Conservation (phyloP, 2,329 filamentous ascomycete genomes). For the Aspergillus awamori region DNA sequence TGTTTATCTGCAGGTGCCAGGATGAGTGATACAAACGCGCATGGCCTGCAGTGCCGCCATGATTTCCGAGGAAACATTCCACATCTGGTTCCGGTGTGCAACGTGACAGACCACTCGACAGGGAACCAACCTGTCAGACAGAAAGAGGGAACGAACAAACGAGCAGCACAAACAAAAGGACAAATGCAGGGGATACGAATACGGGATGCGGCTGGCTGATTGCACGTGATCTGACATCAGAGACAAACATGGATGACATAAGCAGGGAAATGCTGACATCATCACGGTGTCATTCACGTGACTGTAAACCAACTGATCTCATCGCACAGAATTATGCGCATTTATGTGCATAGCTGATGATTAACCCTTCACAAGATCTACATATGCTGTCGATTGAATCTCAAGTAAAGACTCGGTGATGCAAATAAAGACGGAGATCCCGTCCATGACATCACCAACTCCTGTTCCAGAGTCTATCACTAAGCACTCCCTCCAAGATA, state of each 20-base stretch:
- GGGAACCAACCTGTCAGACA: background rate
- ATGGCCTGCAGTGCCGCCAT: too few relatives aligned
- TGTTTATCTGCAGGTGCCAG: too few relatives aligned
- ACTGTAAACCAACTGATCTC: background rate
- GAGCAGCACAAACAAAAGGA: background rate
- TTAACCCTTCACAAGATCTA: too few relatives aligned
- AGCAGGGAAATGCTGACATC: background rate
- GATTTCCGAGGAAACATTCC: too few relatives aligned
- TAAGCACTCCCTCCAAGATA: background rate
- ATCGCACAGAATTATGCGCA: background rate
- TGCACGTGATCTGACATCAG: too few relatives aligned
- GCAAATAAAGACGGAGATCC: background rate
- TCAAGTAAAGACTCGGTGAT: background rate
- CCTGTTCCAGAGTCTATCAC: background rate
- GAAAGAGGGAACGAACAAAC: background rate
- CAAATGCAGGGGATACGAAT: background rate
- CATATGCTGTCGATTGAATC: background rate
- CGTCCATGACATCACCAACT: conserved; percentile 8
- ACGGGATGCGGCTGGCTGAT: background rate
- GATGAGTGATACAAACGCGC: too few relatives aligned
- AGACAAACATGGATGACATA: background rate
- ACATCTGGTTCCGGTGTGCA: too few relatives aligned
- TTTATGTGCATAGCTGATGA: background rate
- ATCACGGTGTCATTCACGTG: background rate
- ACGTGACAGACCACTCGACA: background rate